phyloP scores from a whole-genome alignment of 768 basidiomycete species.

The Candolleomyces efflorescens region DNA sequence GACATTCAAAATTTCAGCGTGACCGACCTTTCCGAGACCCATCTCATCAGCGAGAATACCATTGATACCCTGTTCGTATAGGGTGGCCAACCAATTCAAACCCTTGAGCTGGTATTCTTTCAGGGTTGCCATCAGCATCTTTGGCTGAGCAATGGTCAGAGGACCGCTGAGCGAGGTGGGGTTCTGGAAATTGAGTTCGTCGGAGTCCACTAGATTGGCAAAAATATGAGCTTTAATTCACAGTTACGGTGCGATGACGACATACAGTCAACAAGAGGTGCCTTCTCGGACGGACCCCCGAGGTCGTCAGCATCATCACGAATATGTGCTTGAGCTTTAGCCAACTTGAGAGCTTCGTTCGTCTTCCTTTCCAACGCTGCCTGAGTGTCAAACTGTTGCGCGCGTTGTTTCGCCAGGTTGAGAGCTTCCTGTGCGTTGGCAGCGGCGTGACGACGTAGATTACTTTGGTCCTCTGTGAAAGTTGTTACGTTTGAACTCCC shows the following conservation, averaged over 20 bases:
- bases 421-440: conserved; percentile 90
- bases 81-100: conserved; percentile 93
- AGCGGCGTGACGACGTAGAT: conserved; percentile 79
- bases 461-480: conserved; percentile 75
- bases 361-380: conserved; percentile 79
- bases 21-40: conserved; percentile 81
- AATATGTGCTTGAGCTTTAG: conserved; percentile 49
- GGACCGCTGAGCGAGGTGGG: conserved; percentile 86
- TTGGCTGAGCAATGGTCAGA: conserved; percentile 85
- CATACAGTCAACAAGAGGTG: conserved; percentile 72
- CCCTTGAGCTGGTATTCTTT: conserved; percentile 99
- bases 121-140: conserved; percentile 93
- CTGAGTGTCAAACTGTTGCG: conserved; percentile 80
- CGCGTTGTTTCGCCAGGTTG: conserved; percentile 69
- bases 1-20: background rate
- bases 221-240: conserved; percentile 6
- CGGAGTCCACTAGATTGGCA: conserved; percentile 70
- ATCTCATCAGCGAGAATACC: conserved; percentile 99
- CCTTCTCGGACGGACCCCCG: conserved; percentile 21
- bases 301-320: conserved; percentile 41
- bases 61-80: conserved; percentile 99
- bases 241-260: conserved; percentile 2
- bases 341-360: conserved; percentile 68
- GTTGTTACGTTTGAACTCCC: conserved; percentile 5
- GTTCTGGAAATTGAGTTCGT: conserved; percentile 99